Conservation (phyloP, 2,329 filamentous ascomycete genomes). For the Stagonosporopsis chrysanthemi region DNA sequence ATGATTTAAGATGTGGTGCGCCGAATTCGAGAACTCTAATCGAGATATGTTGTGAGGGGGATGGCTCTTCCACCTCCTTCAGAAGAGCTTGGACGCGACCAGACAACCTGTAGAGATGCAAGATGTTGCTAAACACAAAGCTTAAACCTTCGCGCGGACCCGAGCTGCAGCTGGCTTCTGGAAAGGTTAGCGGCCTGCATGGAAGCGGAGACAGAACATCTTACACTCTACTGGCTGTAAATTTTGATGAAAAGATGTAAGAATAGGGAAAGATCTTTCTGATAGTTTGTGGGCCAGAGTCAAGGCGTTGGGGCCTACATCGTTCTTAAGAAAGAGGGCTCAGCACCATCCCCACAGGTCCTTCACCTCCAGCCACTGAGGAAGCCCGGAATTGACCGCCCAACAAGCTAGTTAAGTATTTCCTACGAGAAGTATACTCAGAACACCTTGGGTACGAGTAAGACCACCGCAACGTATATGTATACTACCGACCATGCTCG, state of each 20-base stretch:
- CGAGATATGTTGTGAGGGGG: background rate
- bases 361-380: background rate
- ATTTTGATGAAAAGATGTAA: background rate
- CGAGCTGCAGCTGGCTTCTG: background rate
- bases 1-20: background rate
- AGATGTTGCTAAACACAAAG: background rate
- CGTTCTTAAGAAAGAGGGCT: background rate
- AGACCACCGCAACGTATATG: background rate
- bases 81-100: background rate
- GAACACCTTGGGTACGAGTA: background rate
- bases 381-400: background rate
- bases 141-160: background rate
- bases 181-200: background rate
- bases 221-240: background rate
- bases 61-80: background rate
- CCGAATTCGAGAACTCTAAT: background rate
- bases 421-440: background rate
- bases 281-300: background rate
- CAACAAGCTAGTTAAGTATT: background rate
- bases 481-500: background rate
- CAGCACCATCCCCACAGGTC: background rate
- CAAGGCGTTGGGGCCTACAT: background rate
- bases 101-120: background rate
- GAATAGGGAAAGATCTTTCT: background rate
- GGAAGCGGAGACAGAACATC: background rate